Base-by-base conservation (phyloP, 2,329 filamentous ascomycete species). In the Calonectria pauciramosa region DNA sequence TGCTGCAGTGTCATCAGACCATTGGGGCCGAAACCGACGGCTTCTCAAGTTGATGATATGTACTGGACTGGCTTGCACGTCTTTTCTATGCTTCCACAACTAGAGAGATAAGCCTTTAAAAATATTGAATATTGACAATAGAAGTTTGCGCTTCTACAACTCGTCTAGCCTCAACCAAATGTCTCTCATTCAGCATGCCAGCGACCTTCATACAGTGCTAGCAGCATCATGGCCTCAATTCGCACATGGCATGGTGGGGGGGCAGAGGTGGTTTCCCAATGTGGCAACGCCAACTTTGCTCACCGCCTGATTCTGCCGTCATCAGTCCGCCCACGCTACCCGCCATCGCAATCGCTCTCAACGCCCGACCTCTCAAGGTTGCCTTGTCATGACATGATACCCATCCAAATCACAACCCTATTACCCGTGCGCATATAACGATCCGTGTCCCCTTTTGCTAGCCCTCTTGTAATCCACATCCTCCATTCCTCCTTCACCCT, bases 271-370 rank as follows among this genome's bases (percentile, higher is more conserved):
- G 60, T 70, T 73, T 18, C 72, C 66, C 32, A 36, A 77, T 68
- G 16, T 47, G 60, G 71, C 38, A 56, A 73, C 49, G 38, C 28
- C 32, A 23, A 26, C 20, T 28, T 23, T 36, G 23, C 71, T 78
- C 75, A 80, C 79, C 79, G 79, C 79, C 73, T 28, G n/a, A 66
- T 80, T 79, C 78, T 80, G 79, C 79, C 79, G 68, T 18, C 28
- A 30, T 59, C 56, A 11, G 63, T 38, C 49, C 68, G 41, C 49
- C 56, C 60, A 49, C 60, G 9, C 38, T 32, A 32, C 34, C 51
- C 47, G 56, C 60, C 64, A 73, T 73, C 70, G 56, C 65, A 34
- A 70, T 73, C 67, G 52, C 70, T 47, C 56, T 60, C 54, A 47
- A 44, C 34, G 20, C 32, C 34, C 47, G 54, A 65, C 60, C 54